Conservation (phyloP, 2,329 filamentous ascomycete species). For the Penicillium sp. region DNA sequence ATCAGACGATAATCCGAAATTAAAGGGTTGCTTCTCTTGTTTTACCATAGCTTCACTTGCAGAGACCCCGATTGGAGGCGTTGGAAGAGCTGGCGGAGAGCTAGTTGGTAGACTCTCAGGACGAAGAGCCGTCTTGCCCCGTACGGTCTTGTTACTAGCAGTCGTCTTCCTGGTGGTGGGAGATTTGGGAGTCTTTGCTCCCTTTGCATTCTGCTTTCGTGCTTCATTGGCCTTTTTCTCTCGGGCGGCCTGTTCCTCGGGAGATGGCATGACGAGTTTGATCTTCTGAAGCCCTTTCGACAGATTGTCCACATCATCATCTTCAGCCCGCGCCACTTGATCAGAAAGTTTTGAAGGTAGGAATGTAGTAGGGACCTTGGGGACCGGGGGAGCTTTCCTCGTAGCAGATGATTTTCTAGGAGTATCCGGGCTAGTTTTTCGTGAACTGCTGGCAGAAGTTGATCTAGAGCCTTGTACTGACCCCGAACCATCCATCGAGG, state of each 20-base stretch:
- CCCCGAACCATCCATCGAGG: slow-evolving; percentile 14
- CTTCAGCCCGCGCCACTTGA: slow-evolving; percentile 14
- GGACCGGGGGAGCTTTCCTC: slow-evolving; percentile 43
- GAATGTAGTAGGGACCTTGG: slow-evolving; percentile 43
- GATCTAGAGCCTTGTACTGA: slow-evolving; percentile 20
- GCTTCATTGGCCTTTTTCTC: slow-evolving; percentile 49
- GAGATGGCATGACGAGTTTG: slow-evolving; percentile 59
- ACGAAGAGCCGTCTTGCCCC: slow-evolving; percentile 9
- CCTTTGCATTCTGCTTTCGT: slow-evolving; percentile 32
- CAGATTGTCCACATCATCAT: slow-evolving; percentile 51
- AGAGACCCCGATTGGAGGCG: background rate
- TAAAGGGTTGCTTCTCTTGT: background rate
- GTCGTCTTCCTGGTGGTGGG: slow-evolving; percentile 33
- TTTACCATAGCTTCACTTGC: background rate
- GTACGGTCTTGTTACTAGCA: slow-evolving; percentile 16
- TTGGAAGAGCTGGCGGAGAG: slow-evolving; percentile 5
- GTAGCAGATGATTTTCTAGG: slow-evolving; percentile 35
- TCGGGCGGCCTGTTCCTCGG: slow-evolving; percentile 57
- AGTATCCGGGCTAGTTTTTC: slow-evolving; percentile 57
- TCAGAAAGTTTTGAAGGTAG: slow-evolving; percentile 20
- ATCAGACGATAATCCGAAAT: background rate
- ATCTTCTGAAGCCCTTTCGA: slow-evolving; percentile 56
- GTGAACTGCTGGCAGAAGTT: slow-evolving; percentile 51
- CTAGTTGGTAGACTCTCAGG: slow-evolving; percentile 9
- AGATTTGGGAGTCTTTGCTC: slow-evolving; percentile 20